phyloP scores from a whole-genome alignment of 106 monocot species.

The Ottelia alismoides region DNA sequence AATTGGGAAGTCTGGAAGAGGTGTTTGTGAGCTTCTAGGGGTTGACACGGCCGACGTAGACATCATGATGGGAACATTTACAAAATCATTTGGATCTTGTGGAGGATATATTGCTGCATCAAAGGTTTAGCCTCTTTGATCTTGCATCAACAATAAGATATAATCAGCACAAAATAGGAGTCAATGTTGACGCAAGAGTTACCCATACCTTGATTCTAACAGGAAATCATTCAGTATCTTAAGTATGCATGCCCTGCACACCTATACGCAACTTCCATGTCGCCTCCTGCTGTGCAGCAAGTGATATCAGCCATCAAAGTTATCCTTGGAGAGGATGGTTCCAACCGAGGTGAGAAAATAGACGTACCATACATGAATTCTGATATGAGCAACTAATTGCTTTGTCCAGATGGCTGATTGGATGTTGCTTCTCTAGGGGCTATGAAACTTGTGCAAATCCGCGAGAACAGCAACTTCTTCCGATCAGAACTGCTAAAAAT shows the following conservation, averaged over 20 bases:
- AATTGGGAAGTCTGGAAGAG: conserved; percentile 15
- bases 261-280: conserved; percentile 17
- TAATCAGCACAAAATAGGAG: no score
- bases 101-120: conserved; percentile 21
- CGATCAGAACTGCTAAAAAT: conserved; percentile 10
- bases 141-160: no score
- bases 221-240: conserved; percentile 13
- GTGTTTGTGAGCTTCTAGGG: conserved; percentile 16
- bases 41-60: conserved; percentile 20
- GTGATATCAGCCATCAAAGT: conserved; percentile 12
- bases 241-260: conserved; percentile 16
- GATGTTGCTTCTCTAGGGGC: no score
- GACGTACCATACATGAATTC: no score
- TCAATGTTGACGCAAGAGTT: no score
- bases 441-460: conserved; percentile 4
- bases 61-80: conserved; percentile 23
- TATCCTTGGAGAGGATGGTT: conserved; percentile 16
- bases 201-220: no score
- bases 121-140: conserved; percentile 6
- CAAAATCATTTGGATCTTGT: conserved; percentile 14
- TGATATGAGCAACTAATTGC: no score
- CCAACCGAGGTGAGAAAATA: conserved; percentile 10
- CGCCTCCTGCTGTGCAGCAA: conserved; percentile 14
- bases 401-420: no score
- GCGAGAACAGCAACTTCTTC: conserved; percentile 17